Conservation (phyloP, 805 yeast genomes). For the Saccharomycopsis amapae region DNA sequence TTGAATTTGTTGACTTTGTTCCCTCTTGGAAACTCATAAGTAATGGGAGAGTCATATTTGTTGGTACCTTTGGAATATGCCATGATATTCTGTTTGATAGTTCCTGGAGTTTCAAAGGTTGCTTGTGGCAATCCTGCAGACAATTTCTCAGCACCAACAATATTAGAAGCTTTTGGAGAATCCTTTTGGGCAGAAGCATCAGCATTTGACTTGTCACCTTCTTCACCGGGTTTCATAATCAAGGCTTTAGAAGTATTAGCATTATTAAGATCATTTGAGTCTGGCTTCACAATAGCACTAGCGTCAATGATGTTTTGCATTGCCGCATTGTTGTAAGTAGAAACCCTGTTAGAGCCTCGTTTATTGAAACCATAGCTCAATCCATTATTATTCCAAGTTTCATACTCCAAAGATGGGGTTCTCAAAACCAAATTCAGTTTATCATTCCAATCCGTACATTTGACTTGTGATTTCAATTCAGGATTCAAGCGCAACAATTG, state of each 20-base stretch:
- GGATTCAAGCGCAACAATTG: conserved; percentile 19
- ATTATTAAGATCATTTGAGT: not conserved
- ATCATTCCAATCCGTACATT: conserved; percentile 13
- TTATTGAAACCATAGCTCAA: conserved; percentile 18
- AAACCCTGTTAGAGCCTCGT: not conserved
- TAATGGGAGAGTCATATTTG: conserved; percentile 11
- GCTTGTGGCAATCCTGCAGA: conserved; percentile 1
- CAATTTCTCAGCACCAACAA: conserved; percentile 1
- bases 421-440: conserved; percentile 3
- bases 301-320: not conserved
- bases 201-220: too few relatives aligned
- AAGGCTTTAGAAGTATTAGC: not conserved
- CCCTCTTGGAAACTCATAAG: conserved; percentile 11
- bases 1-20: not conserved
- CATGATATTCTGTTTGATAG: not conserved
- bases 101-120: too few relatives aligned
- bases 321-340: not conserved
- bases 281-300: not conserved
- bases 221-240: too few relatives aligned
- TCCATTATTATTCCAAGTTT: conserved; percentile 12
- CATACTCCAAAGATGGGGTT: conserved; percentile 12
- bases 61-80: not conserved
- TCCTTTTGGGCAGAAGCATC: not conserved
- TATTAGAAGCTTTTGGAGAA: too few relatives aligned
- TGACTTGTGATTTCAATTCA: conserved; percentile 14